Conservation (phyloP, 208 protist genomes). For the Trypanosoma caninum region DNA sequence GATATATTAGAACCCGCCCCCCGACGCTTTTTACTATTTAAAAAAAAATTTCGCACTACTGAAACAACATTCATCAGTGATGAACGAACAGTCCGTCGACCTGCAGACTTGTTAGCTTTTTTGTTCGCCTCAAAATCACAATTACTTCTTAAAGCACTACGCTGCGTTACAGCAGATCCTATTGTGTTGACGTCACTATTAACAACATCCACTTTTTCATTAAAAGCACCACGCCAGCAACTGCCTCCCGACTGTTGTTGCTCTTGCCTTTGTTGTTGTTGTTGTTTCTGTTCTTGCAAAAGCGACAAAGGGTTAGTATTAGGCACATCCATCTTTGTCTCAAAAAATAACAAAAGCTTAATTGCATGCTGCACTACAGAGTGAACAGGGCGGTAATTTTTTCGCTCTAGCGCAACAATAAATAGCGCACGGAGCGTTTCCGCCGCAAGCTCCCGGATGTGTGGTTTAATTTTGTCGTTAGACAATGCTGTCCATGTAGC, state of each 20-base stretch:
- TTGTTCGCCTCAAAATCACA: too few species aligned
- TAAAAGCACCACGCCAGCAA: too few species aligned
- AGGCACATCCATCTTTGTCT: not conserved
- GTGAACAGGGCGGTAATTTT: conserved; percentile 37
- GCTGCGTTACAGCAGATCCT: too few species aligned
- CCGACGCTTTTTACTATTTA: not conserved
- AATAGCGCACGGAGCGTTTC: conserved; percentile 55
- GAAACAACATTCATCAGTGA: conserved; percentile 4
- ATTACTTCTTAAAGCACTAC: too few species aligned
- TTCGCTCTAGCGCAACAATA: conserved; percentile 39
- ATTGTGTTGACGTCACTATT: too few species aligned
- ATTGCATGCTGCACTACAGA: conserved; percentile 56
- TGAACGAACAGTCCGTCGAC: not conserved
- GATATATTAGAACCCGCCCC: too few species aligned
- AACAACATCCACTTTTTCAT: too few species aligned
- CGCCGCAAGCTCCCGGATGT: conserved; percentile 54
- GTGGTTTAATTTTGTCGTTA: conserved; percentile 12
- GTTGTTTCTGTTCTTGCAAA: not conserved
- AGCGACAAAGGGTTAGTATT: not conserved
- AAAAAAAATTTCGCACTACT: conserved; percentile 6
- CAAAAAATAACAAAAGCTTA: not conserved
- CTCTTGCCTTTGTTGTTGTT: not conserved
- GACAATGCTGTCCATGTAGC: conserved; percentile 45
- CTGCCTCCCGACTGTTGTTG: not conserved
- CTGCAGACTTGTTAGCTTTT: too few species aligned